A percentile compares a stretch with the other conserved stretches of the same genome.
phyloP scores from a whole-genome alignment of 2,329 filamentous ascomycete genomes.

The Magnaporthiopsis rhizophila region DNA sequence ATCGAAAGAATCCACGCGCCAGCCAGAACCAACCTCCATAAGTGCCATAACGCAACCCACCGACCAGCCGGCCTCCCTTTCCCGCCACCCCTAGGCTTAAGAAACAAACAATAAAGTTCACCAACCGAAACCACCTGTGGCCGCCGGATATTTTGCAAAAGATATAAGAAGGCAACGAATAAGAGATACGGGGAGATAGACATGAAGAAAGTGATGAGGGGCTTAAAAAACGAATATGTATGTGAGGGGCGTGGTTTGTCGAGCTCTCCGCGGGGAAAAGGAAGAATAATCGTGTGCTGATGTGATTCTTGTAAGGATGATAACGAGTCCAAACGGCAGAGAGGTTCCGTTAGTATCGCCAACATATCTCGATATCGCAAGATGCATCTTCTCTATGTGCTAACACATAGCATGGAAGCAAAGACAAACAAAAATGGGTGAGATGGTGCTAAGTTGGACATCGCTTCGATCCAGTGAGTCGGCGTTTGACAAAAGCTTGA shows the following conservation, averaged over 20 bases:
- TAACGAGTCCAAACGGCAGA: background rate
- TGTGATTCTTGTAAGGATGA: background rate
- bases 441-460: background rate
- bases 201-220: background rate
- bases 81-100: background rate
- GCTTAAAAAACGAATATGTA: background rate
- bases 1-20: constrained; percentile 4
- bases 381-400: constrained; percentile 7
- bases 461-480: background rate
- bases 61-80: constrained; percentile 2
- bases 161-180: background rate
- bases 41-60: background rate
- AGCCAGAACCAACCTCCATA: constrained; percentile 1
- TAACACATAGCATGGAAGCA: background rate
- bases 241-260: background rate
- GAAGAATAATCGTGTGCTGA: background rate
- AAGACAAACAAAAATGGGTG: constrained; percentile 3
- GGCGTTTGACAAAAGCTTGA: background rate
- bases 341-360: background rate
- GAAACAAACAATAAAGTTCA: background rate
- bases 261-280: background rate
- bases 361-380: constrained; percentile 3
- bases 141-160: background rate
- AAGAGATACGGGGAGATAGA: constrained; percentile 1
- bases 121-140: constrained; percentile 2